Evolutionary conservation across 257 asterid species (phyloP), one percentile per base, ranked within the genome.

Genomic region (Asclepias syriaca): DNA sequence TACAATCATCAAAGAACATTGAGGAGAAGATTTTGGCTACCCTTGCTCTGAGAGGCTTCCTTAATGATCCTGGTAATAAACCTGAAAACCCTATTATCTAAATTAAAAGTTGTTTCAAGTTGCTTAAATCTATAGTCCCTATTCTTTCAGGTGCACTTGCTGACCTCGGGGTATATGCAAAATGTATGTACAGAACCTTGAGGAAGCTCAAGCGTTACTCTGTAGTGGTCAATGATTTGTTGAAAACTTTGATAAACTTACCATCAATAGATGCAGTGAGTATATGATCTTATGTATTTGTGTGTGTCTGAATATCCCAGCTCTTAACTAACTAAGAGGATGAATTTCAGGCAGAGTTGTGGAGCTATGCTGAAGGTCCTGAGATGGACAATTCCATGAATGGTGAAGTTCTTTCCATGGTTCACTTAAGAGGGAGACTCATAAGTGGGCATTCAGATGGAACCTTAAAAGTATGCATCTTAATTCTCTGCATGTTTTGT

Each of bases 361-460:
- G 97, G 97, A 81, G 84, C 63, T 89, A 87, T 69, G 74, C 79
- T 46, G 92, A 91, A 81, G 90, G 91, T 29, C 92, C 90, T 1
- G 97, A 86, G 84, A 2, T 87, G 37, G 92, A 89, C 24, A 78
- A 77, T 57, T 77, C 85, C 49, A 82, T 81, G 85, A 91, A 89
- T 29, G 97, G 97, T n/a, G 97, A 91, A 77, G 85, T 85, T 79
- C 81, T 91, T 59, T 83, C 90, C 14, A 79, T 89, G 83, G 71
- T 86, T 74, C 92, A 85, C 66, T 61, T 84, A 55, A 79, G 82
- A 74, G 82, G 84, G 19, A 81, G 84, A 37, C 78, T 91, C 66
- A 82, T 89, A 80, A 91, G 87, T 75, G 77, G 95, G 63, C 96
- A 91, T 76, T 82, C 96, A 21, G 96, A 91, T 85, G 97, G 96